Evolutionary conservation across 2,329 filamentous ascomycete species (phyloP).

Genomic region (Botrytis porri): DNA sequence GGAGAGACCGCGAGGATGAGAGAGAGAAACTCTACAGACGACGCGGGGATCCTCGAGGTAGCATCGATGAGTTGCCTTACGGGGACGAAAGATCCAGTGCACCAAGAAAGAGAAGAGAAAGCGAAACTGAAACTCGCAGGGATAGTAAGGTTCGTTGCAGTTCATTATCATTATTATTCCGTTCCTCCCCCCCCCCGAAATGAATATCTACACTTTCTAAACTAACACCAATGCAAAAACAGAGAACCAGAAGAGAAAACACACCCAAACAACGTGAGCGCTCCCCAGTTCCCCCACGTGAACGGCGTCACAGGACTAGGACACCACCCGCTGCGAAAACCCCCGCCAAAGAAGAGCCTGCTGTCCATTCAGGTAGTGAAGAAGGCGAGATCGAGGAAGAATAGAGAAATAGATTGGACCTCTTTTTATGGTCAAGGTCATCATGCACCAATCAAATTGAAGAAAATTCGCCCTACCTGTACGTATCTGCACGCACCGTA

Average conservation of each 20-base stretch:
- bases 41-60: constrained; percentile 70
- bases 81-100: constrained; percentile 67
- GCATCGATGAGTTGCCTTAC: constrained; percentile 87
- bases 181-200: neutral
- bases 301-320: constrained; percentile 55
- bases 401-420: constrained; percentile 33
- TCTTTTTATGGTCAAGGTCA: neutral
- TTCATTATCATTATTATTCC: neutral
- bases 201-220: neutral
- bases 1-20: constrained; percentile 84
- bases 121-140: constrained; percentile 66
- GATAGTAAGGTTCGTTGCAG: constrained; percentile 51
- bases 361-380: constrained; percentile 73
- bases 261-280: constrained; percentile 52
- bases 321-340: constrained; percentile 45
- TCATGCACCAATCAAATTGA: neutral
- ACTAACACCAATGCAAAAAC: constrained; percentile 26
- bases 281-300: constrained; percentile 52
- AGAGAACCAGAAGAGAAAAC: constrained; percentile 59
- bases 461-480: constrained; percentile 31
- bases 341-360: constrained; percentile 45
- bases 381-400: constrained; percentile 97
- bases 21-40: constrained; percentile 85
- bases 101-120: constrained; percentile 74
- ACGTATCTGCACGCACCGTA: constrained; percentile 38